Base-by-base conservation (phyloP, 345 rosid genomes). In the Draba incana region DNA sequence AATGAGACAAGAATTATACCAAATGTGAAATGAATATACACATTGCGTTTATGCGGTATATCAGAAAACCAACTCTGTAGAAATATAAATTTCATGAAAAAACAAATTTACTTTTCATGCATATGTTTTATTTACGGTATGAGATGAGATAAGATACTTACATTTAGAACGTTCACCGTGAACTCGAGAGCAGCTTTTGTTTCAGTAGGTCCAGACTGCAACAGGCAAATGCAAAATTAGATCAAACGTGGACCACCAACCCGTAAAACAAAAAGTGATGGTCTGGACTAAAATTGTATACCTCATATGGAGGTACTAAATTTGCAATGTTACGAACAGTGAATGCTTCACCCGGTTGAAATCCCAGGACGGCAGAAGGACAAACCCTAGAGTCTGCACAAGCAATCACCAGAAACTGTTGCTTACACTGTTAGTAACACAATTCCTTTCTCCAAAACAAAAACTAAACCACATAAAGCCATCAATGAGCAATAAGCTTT, bases 341-440 rank as follows among this genome's bases (percentile, higher is more conserved):
- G 82, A 94, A 94, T 64, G 99, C 96, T 77, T 89, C 99, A 68
- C 99, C 99, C 8, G 99, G 99, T 81, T 87, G 88, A 74, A 94
- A 89, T 75, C 99, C 99, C 46, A 94, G 72, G 66, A 89, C 66
- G 53, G 68, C 82, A 37, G 99, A 88, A 64, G 99, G 99, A 73
- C 99, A 94, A 60, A 94, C 97, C 79, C 97, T 86, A 50, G 99
- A 94, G 78, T 94, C 99, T 46, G 88, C 97, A 82, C 99, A 94
- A 71, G 99, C 93, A 74, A 91, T 84, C 82, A 89, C 96, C 91
- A 87, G 81, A 79, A 94, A 89, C 99, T 91, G 90, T 79, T 68
- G 77, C 77, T 33, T 58, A 76, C 49, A n/a, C 62, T 54, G 69
- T 75, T 68, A 75, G 78, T 41, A 68, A 48, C 65, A 48, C 65